Conservation (phyloP, 805 yeast species). For the Komagataella ulmi region DNA sequence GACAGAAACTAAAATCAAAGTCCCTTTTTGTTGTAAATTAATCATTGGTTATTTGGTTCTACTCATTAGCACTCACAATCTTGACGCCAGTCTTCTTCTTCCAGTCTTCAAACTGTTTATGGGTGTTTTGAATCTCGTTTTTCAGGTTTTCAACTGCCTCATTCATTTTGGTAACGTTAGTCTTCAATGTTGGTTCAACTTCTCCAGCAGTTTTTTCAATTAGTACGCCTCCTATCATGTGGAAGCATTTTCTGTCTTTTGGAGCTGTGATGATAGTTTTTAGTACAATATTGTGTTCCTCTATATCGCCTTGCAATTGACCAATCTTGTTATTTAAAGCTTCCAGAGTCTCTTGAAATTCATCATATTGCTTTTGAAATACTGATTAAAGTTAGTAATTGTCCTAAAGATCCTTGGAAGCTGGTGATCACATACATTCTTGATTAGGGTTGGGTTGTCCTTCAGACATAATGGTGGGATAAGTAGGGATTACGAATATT, state of each 20-base stretch:
- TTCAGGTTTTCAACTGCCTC: slow-evolving; percentile 23
- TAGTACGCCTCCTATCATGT: slow-evolving; percentile 90
- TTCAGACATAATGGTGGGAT: neutral
- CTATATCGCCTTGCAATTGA: slow-evolving; percentile 33
- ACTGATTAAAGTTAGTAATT: slow-evolving; percentile 10
- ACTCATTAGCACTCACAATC: slow-evolving; percentile 19
- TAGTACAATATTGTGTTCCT: slow-evolving; percentile 35
- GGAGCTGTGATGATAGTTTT: slow-evolving; percentile 41
- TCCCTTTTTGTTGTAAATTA: neutral
- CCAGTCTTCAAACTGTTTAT: slow-evolving; percentile 32
- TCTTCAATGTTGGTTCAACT: slow-evolving; percentile 47
- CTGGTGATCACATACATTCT: neutral
- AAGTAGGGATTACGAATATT: neutral
- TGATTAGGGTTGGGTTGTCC: neutral
- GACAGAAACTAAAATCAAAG: neutral
- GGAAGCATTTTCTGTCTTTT: slow-evolving; percentile 61
- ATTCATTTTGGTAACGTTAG: slow-evolving; percentile 37
- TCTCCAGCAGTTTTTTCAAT: slow-evolving; percentile 76
- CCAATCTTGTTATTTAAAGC: slow-evolving; percentile 30
- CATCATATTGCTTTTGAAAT: slow-evolving; percentile 36
- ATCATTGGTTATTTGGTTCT: neutral
- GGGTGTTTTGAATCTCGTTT: slow-evolving; percentile 24
- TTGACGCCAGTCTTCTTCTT: slow-evolving; percentile 34
- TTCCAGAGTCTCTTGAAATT: slow-evolving; percentile 34
- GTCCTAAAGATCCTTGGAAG: neutral